These are phyloP conservation scores for Microdochium nivale DNA, from an alignment of 2,329 filamentous ascomycete species.

Conservation along the genomic window DNA sequence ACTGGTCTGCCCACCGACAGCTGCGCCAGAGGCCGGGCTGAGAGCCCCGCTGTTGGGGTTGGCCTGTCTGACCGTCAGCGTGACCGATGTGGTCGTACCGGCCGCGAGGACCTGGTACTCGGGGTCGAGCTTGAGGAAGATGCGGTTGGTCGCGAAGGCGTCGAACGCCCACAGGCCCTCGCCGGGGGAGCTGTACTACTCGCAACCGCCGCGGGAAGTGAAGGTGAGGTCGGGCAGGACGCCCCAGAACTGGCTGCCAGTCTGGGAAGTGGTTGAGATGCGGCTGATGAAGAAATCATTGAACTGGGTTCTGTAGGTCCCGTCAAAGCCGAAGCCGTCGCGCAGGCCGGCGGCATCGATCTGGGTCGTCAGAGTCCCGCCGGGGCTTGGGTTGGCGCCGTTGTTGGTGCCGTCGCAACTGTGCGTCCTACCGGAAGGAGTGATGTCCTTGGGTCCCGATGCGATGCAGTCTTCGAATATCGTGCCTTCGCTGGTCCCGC, in stretches of 20 bases:
- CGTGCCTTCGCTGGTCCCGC: background rate
- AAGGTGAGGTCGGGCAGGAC: background rate
- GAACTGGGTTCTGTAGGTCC: background rate
- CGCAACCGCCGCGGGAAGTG: background rate
- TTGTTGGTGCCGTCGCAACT: background rate
- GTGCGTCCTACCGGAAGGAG: background rate
- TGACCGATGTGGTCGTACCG: background rate
- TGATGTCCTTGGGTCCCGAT: background rate
- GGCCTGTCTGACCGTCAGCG: background rate
- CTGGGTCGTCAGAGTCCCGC: background rate
- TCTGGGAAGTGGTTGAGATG: background rate
- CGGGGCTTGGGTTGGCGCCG: background rate
- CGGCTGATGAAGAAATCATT: background rate
- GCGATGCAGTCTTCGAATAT: background rate
- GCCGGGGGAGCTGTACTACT: background rate
- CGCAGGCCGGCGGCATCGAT: background rate
- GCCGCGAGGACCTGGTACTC: background rate
- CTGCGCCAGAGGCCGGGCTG: background rate
- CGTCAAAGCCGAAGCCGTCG: background rate
- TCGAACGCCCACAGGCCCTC: background rate
- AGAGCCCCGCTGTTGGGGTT: background rate
- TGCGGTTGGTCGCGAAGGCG: background rate
- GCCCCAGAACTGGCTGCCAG: background rate
- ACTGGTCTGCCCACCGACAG: background rate
- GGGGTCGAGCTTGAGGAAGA: background rate